Base-by-base conservation (phyloP, 2,329 filamentous ascomycete species). In the Sordariomycetes sp. region DNA sequence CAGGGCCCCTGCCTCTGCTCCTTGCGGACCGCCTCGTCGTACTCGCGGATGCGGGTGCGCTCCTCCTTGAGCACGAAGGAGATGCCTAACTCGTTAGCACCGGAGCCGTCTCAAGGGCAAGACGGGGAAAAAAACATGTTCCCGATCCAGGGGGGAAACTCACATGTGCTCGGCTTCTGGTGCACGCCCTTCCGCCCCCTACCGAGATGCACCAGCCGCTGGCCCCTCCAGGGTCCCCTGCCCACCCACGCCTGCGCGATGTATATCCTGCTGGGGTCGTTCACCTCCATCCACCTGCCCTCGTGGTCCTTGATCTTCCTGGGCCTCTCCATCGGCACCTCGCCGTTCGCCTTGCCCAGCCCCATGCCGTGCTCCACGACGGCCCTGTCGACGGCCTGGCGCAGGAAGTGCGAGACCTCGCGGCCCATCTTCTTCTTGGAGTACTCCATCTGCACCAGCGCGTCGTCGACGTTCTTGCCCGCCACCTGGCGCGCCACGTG, bases 181-280 rank as follows among this genome's bases (percentile, higher is more conserved):
- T 94, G 78, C 37, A 83, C 71, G 65, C 88, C 82, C 62, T 87
- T 81, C 59, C 81, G 78, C 37, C 90, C 90, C 68, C 89, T 81
- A 3, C 90, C 91, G 62, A 93, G 85, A 71, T 86, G 87, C 64
- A 92, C 87, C 6, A 82, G 75, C 53, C 77, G 75, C 60, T 73
- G 74, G 28, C 70, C 73, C 59, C 81, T 80, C 70, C 78, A 87
- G 1, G 79, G 77, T 0, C 90, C 89, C 62, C 88, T 86, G 58
- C 89, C 90, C 52, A 96, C 90, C 93, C 93, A 99, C 4, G 92
- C 90, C 73, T 97, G 85, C 58, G 91, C 88, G 64, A 99, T 81
- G 71, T 97, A 99, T 63, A 97, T 87, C 60, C 82, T 81, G n/a
- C 88, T 88, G 1, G 86, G 85, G 66, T 97, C 88, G 34, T 73